A percentile compares a stretch with the other conserved stretches of the same genome.
These are phyloP conservation scores for Cryptosporidium viatorum DNA, from an alignment of 169 alveolate species.

Conservation along the genomic window DNA sequence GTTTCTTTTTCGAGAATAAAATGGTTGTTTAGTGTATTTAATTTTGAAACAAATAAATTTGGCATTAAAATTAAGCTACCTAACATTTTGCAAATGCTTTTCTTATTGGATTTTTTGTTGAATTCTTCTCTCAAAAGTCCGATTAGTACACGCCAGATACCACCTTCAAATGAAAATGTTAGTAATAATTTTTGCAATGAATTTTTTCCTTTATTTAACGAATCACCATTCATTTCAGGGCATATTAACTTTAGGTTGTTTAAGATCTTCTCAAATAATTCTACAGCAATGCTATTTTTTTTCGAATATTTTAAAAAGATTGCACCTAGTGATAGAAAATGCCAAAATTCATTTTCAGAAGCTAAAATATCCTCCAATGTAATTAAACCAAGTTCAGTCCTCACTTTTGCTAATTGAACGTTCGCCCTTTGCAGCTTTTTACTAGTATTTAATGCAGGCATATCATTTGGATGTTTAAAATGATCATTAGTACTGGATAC, in stretches of 20 bases:
- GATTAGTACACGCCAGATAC: slow-evolving; percentile 61
- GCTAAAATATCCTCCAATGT: slow-evolving; percentile 60
- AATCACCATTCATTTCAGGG: slow-evolving; percentile 50
- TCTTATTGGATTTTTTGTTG: slow-evolving; percentile 28
- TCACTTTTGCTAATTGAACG: slow-evolving; percentile 15
- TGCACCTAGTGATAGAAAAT: slow-evolving; percentile 61
- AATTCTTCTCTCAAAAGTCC: slow-evolving; percentile 60
- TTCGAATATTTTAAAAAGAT: slow-evolving; percentile 15
- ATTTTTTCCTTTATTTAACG: slow-evolving; percentile 4
- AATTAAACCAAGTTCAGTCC: slow-evolving; percentile 51
- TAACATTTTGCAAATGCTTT: slow-evolving; percentile 22
- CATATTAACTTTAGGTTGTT: slow-evolving; percentile 14
- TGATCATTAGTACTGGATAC: not conserved
- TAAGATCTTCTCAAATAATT: slow-evolving; percentile 46
- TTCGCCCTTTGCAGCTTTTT: slow-evolving; percentile 23
- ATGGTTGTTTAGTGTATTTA: not conserved
- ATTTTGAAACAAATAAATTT: slow-evolving; percentile 7
- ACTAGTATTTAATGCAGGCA: not conserved
- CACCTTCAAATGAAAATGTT: slow-evolving; percentile 62
- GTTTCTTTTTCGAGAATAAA: slow-evolving; percentile 57
- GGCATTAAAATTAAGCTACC: slow-evolving; percentile 48
- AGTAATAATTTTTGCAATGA: slow-evolving; percentile 30
- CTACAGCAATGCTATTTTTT: slow-evolving; percentile 52
- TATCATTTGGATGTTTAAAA: not conserved
- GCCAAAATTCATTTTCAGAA: slow-evolving; percentile 57